These are phyloP conservation scores for Bisporella sp. DNA, from an alignment of 2,329 filamentous ascomycete species.

Conservation along the genomic window DNA sequence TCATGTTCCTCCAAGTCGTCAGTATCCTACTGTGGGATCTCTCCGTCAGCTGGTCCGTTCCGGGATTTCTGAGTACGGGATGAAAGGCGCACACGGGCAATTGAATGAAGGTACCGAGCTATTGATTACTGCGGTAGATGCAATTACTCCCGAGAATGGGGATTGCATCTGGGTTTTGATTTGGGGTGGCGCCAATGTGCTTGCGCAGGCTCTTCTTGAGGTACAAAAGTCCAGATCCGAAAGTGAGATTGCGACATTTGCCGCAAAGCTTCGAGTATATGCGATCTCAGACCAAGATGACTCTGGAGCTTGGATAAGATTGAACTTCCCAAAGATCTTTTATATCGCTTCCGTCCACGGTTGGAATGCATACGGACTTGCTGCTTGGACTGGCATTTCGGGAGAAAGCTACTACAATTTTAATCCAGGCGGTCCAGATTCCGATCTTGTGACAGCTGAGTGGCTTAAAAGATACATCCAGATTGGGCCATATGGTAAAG, in stretches of 20 bases:
- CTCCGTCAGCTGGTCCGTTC: not conserved
- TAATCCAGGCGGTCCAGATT: constrained; percentile 41
- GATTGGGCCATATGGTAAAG: constrained; percentile 37
- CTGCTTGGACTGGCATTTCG: constrained; percentile 50
- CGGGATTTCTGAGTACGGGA: constrained; percentile 5
- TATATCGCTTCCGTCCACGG: constrained; percentile 50
- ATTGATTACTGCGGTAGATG: constrained; percentile 26
- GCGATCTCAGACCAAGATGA: constrained; percentile 55
- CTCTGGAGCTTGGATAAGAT: constrained; percentile 47
- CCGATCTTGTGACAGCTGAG: constrained; percentile 37
- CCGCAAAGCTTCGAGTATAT: constrained; percentile 41
- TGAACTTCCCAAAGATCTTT: constrained; percentile 45
- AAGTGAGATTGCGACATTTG: constrained; percentile 29
- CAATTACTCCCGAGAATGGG: no score
- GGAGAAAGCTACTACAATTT: constrained; percentile 40
- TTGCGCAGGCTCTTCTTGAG: constrained; percentile 40
- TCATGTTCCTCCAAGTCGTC: not conserved
- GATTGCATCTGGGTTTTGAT: constrained; percentile 39
- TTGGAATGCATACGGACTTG: constrained; percentile 47
- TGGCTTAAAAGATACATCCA: constrained; percentile 49
- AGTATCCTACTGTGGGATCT: not conserved
- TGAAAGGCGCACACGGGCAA: no score
- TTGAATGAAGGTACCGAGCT: constrained; percentile 23
- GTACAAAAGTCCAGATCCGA: constrained; percentile 27
- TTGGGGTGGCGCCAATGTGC: constrained; percentile 47